Evolutionary conservation across 2,329 filamentous ascomycete genomes (phyloP), one percentile per base, ranked within the genome.

Genomic region (Grosmannia serpens): DNA sequence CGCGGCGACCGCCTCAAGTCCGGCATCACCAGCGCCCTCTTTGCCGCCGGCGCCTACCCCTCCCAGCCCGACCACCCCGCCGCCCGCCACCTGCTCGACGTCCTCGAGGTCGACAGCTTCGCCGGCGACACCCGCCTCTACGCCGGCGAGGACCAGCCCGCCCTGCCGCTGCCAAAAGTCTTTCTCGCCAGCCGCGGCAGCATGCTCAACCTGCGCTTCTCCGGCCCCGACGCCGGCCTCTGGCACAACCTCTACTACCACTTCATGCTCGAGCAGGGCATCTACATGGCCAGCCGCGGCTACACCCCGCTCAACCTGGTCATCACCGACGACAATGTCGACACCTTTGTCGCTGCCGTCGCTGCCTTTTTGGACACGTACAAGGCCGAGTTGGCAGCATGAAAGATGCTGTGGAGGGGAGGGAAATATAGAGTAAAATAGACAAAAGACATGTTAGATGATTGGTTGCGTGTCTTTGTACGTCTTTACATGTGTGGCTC

Each of bases 131-230:
- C 58, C 9, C 33, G 46, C 1, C 54, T 59, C 5, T 59, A 56
- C 20, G 55, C 55, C 1, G 60, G 61, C 10, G 38, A 51, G 7
- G 57, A 46, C 41, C n/a, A 53, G 8, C 22, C 52, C 5, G 38
- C 61, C 2, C 56, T 58, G 26, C 55, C 56, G 2, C 49, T 62
- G 52, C 61, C 61, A 3, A 41, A 15, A 15, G 61, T 60, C 0
- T 63, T 63, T 3, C 22, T 63, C 2, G 67, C 65, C 4, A 67
- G 69, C 13, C 60, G 63, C 46, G 72, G 69, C 10, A 74, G 72
- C 15, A 62, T 62, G 60, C 56, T 63, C 22, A 70, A 66, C 58
- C 62, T 75, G n/a, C 67, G 66, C 44, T 69, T 74, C 53, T 70
- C 71, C 0, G 73, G 73, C 24, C 53, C 70, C 6, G 72, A 63